A percentile compares a stretch with the other conserved stretches of the same genome.
phyloP scores from a whole-genome alignment of 108 stramenopile species.

The Cyclostephanos invisitatus region DNA sequence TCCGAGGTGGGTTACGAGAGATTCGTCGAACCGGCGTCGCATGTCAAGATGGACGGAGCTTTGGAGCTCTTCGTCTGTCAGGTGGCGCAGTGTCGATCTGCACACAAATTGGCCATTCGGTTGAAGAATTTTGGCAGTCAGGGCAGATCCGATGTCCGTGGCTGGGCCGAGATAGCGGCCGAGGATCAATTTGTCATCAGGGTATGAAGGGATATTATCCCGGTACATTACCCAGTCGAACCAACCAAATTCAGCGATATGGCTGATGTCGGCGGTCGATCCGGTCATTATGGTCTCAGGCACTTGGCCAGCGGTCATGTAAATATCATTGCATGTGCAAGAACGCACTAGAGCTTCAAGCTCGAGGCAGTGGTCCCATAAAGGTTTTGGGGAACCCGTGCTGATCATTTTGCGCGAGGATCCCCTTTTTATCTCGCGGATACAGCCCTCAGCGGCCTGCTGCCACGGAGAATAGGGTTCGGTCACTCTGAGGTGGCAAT shows the following conservation, averaged over 20 bases:
- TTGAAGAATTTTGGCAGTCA: conserved; percentile 20
- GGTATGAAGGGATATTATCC: background rate
- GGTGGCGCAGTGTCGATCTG: background rate
- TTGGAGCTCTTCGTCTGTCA: conserved; percentile 10
- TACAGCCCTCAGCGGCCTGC: conserved; percentile 12
- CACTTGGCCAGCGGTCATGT: background rate
- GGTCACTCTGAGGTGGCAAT: conserved; percentile 10
- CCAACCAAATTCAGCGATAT: no score
- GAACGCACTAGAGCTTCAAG: background rate
- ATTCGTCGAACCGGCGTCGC: background rate
- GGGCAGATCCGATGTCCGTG: conserved; percentile 24
- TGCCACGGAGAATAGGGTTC: conserved; percentile 36
- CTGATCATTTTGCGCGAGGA: conserved; percentile 8
- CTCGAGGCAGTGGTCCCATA: conserved; percentile 47
- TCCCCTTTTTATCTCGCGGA: conserved; percentile 36
- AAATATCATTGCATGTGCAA: conserved; percentile 10
- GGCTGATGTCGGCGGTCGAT: conserved; percentile 14
- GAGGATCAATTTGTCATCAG: background rate
- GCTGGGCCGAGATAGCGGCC: conserved; percentile 24
- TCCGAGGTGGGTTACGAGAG: no score
- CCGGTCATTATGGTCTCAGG: conserved; percentile 2
- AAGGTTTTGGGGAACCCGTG: background rate
- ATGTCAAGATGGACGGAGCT: no score
- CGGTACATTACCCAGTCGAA: background rate
- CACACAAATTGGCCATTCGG: conserved; percentile 14